Evolutionary conservation across 345 rosid species (phyloP).

Genomic region (Melaleuca quinquenervia): DNA sequence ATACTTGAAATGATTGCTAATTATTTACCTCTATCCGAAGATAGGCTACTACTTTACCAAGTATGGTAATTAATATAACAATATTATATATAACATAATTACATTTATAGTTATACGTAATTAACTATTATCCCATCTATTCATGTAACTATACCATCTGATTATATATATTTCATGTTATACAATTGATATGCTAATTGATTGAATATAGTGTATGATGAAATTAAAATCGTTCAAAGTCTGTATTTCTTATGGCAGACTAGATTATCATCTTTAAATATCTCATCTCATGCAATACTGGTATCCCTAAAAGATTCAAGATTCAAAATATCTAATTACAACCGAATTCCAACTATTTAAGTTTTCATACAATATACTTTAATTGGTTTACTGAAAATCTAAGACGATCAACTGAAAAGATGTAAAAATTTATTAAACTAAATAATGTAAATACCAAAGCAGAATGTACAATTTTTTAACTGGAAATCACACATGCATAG

Average conservation of each 20-base stretch:
- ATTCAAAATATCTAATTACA: too few relatives aligned
- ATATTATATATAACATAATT: neutral
- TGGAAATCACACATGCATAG: too few relatives aligned
- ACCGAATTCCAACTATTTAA: too few relatives aligned
- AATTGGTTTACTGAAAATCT: neutral
- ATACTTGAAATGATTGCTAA: neutral
- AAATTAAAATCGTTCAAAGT: neutral
- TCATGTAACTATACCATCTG: neutral
- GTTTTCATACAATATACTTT: neutral
- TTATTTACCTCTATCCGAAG: neutral
- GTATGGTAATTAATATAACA: neutral
- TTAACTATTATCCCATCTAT: neutral
- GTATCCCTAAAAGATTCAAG: neutral
- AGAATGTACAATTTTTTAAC: too few relatives aligned
- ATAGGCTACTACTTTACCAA: neutral
- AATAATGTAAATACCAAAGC: too few relatives aligned
- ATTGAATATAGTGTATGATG: neutral
- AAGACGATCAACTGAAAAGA: neutral
- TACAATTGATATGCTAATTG: neutral
- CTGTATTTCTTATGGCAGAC: neutral
- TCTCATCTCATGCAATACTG: neutral
- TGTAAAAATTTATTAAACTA: neutral
- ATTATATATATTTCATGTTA: neutral
- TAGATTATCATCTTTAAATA: neutral
- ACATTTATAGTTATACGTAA: neutral